Evolutionary conservation across 257 asterid genomes (phyloP).

Genomic region (Linderniella brevidens): DNA sequence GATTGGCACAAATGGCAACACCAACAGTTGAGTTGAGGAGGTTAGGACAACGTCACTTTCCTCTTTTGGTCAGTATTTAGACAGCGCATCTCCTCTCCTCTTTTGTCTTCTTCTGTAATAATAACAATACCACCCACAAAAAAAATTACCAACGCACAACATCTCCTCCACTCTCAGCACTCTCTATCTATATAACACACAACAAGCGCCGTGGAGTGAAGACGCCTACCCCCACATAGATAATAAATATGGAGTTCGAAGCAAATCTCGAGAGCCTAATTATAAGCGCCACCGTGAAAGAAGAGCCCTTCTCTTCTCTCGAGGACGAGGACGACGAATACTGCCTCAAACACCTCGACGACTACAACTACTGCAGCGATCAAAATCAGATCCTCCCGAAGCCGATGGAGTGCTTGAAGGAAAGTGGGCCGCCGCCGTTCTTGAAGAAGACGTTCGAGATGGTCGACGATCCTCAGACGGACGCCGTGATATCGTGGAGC

Average conservation of each 20-base stretch:
- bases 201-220: too few relatives aligned
- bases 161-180: too few relatives aligned
- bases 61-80: slow-evolving; percentile 9
- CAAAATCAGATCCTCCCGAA: slow-evolving; percentile 15
- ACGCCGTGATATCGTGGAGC: slow-evolving; percentile 67
- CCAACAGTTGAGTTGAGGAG: background rate
- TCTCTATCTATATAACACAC: too few relatives aligned
- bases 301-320: slow-evolving; percentile 28
- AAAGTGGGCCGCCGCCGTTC: slow-evolving; percentile 66
- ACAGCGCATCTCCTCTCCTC: slow-evolving; percentile 6
- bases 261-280: too few relatives aligned
- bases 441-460: slow-evolving; percentile 76
- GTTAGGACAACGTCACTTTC: slow-evolving; percentile 2
- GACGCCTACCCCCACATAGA: too few relatives aligned
- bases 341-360: too few relatives aligned
- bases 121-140: too few relatives aligned
- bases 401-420: slow-evolving; percentile 46
- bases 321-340: slow-evolving; percentile 20
- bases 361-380: slow-evolving; percentile 1
- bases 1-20: slow-evolving; percentile 10
- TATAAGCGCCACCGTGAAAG: slow-evolving; percentile 21
- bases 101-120: background rate
- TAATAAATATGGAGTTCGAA: too few relatives aligned
- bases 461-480: slow-evolving; percentile 74
- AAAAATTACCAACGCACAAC: too few relatives aligned